These are phyloP conservation scores for Obba rivulosa DNA, from an alignment of 768 basidiomycete genomes.

Conservation along the genomic window DNA sequence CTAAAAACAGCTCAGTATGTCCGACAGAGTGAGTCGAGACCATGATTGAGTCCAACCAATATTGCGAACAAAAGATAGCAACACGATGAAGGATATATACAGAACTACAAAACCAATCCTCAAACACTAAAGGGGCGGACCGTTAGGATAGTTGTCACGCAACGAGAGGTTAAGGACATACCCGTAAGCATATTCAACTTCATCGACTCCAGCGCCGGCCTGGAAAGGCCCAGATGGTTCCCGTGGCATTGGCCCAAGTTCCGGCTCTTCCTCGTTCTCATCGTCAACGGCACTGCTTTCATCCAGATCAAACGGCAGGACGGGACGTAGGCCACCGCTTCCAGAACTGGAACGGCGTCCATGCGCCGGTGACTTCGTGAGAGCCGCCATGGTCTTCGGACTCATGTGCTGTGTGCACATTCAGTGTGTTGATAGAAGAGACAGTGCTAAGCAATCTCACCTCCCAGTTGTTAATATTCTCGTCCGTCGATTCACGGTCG, in stretches of 20 bases:
- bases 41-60: too few species aligned
- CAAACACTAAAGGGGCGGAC: too few species aligned
- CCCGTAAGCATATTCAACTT: constrained; percentile 89
- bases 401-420: constrained; percentile 75
- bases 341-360: constrained; percentile 78
- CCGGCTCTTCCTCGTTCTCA: constrained; percentile 65
- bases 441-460: constrained; percentile 37
- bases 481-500: constrained; percentile 60
- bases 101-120: too few species aligned
- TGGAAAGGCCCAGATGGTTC: constrained; percentile 70
- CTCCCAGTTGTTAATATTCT: constrained; percentile 96
- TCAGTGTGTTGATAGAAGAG: neutral
- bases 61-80: too few species aligned
- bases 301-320: constrained; percentile 72
- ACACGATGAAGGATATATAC: too few species aligned
- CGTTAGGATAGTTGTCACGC: too few species aligned
- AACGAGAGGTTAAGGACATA: constrained; percentile 31
- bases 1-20: too few species aligned
- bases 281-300: constrained; percentile 65
- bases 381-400: constrained; percentile 88
- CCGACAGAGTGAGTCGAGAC: too few species aligned
- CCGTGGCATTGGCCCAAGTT: constrained; percentile 71
- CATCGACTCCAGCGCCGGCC: constrained; percentile 79
- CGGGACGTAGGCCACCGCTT: constrained; percentile 70
- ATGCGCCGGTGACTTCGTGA: constrained; percentile 88